A percentile compares a stretch with the other conserved stretches of the same genome.
These are phyloP conservation scores for Beauveria rudraprayagi DNA, from an alignment of 2,329 filamentous ascomycete species.

Conservation along the genomic window DNA sequence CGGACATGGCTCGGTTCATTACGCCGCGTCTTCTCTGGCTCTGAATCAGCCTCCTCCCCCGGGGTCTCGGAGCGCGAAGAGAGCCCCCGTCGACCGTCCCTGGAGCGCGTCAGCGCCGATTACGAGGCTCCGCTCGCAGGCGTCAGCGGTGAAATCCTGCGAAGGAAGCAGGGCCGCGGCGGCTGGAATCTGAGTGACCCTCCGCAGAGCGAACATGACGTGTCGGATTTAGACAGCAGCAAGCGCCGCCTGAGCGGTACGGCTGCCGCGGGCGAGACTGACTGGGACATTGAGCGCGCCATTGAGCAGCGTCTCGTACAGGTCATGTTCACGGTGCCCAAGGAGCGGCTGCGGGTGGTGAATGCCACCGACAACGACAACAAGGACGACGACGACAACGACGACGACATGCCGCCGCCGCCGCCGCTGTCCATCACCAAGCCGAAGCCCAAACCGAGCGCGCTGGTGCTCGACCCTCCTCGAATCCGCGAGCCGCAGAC, in stretches of 20 bases:
- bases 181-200: conserved; percentile 41
- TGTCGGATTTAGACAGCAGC: background rate
- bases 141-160: conserved; percentile 40
- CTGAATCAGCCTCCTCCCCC: conserved; percentile 24
- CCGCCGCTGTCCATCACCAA: background rate
- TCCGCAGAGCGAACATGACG: background rate
- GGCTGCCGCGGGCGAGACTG: conserved; percentile 43
- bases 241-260: conserved; percentile 22
- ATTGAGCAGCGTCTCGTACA: conserved; percentile 66
- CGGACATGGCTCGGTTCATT: conserved; percentile 63
- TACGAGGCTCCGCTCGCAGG: conserved; percentile 36
- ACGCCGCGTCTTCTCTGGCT: conserved; percentile 50
- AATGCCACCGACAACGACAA: conserved; percentile 56
- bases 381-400: conserved; percentile 20
- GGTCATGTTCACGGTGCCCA: conserved; percentile 90
- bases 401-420: background rate
- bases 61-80: conserved; percentile 20
- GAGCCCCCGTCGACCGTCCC: conserved; percentile 23
- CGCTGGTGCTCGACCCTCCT: conserved; percentile 1
- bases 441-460: background rate
- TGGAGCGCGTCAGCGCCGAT: conserved; percentile 30
- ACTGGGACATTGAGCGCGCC: conserved; percentile 71
- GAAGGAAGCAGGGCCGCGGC: conserved; percentile 46
- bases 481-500: conserved; percentile 18
- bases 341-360: conserved; percentile 78